Evolutionary conservation across 768 basidiomycete genomes (phyloP).

Genomic region (Pleurotus ostreatus): DNA sequence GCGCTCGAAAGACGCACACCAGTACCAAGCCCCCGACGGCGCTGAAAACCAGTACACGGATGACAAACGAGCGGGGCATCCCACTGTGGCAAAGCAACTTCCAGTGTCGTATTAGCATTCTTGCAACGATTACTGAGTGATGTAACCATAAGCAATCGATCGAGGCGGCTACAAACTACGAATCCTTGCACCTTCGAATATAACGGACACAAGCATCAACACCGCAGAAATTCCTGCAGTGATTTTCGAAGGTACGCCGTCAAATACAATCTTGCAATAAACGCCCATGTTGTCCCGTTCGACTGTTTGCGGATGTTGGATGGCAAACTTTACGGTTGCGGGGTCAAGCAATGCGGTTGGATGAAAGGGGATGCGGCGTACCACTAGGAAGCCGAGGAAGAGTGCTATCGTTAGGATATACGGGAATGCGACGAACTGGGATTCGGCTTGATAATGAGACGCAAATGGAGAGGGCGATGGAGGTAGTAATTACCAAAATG

Average conservation of each 20-base stretch:
- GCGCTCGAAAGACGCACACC: background rate
- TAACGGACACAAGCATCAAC: background rate
- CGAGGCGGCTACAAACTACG: background rate
- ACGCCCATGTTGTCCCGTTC: background rate
- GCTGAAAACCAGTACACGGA: background rate
- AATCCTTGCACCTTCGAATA: background rate
- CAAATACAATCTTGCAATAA: constrained; percentile 1
- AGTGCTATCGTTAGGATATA: background rate
- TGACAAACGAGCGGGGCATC: background rate
- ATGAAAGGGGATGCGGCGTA: background rate
- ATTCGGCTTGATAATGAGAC: background rate
- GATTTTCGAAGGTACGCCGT: constrained; percentile 3
- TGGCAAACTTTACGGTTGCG: background rate
- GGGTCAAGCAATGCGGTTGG: background rate
- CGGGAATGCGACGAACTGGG: background rate
- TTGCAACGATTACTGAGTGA: background rate
- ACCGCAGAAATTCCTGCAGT: background rate
- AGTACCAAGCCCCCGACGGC: background rate
- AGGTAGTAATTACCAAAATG: background rate
- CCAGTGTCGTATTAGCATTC: background rate
- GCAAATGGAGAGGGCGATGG: background rate
- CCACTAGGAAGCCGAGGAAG: constrained; percentile 1
- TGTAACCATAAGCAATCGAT: background rate
- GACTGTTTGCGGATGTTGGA: background rate
- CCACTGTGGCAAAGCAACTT: background rate